Evolutionary conservation across 2,329 filamentous ascomycete species (phyloP), one percentile per base, ranked within the genome.

Genomic region (Colletotrichum tofieldiae): DNA sequence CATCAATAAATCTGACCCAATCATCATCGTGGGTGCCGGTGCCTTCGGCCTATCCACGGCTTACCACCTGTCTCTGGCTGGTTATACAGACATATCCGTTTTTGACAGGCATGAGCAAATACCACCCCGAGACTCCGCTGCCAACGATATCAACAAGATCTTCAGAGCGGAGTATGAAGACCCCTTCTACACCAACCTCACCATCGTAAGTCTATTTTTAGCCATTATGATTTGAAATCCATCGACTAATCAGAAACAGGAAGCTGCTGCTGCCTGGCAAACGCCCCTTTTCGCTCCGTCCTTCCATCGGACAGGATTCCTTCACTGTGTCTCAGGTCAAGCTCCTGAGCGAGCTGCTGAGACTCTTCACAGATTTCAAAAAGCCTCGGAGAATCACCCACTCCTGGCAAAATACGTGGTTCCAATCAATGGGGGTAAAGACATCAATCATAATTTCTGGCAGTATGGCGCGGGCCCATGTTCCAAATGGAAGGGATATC

Each of bases 101-200:
- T 82, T 86, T 18, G 87, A 89, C 26, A 79, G 80, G 58, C 79
- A 79, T 16, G 76, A 77, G 7, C 66, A 76, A 11, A 74, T 78
- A n/a, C 88, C 88, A 0, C 86, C 87, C 5, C 70, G 71, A 1
- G 81, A 80, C 75, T 90, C 89, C 0, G 90, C 88, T 0, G 89
- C 85, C 26, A 89, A 89, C 71, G 88, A 91, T 73, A 77, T 91
- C 35, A 91, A 91, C 77, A 91, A 91, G 78, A 91, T 91, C 67
- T 82, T 91, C 45, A 84, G 89, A 2, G 87, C 86, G 5, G 88
- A 91, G 74, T 91, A 91, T 70, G 87, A 89, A 72, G 87, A 90
- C 70, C 81, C 83, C 0, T 89, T 88, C 67, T 90, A 91, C 71
- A 87, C 87, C 0, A 82, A 88, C 2, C 76, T 90, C 54, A 85